Conservation (phyloP, 331 rosid species). For the Erythrophleum ivorense region DNA sequence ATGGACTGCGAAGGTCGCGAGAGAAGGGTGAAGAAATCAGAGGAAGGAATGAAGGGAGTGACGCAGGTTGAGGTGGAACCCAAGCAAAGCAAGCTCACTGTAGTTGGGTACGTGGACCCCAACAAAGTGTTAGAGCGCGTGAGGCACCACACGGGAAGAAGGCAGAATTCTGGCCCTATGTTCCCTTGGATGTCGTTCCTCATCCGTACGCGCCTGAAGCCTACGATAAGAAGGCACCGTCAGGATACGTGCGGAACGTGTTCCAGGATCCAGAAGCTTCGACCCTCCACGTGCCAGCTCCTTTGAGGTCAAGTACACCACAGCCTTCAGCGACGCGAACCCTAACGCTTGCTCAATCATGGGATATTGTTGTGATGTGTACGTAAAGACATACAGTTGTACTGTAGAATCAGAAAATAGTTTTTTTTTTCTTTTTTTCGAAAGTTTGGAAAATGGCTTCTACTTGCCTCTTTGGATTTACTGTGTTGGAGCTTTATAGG, state of each 20-base stretch:
- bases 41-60: constrained; percentile 85
- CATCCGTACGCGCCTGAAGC: constrained; percentile 71
- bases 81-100: constrained; percentile 70
- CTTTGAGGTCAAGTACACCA: constrained; percentile 70
- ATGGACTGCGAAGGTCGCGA: constrained; percentile 91
- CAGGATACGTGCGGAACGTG: constrained; percentile 75
- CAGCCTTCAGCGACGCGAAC: constrained; percentile 84
- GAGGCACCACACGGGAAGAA: constrained; percentile 75
- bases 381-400: too few relatives aligned
- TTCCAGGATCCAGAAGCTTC: constrained; percentile 31
- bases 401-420: too few relatives aligned
- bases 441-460: too few relatives aligned
- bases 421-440: too few relatives aligned
- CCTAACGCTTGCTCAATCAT: constrained; percentile 67
- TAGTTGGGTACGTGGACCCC: constrained; percentile 71
- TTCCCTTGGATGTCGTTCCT: constrained; percentile 76
- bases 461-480: too few relatives aligned
- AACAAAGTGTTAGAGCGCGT: constrained; percentile 63
- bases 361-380: constrained; percentile 35
- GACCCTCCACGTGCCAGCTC: constrained; percentile 76
- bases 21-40: constrained; percentile 65
- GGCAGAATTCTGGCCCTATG: constrained; percentile 83
- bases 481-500: too few relatives aligned
- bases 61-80: constrained; percentile 61
- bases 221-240: constrained; percentile 74